Conservation (phyloP, 805 yeast species). For the Starmera quercuum region DNA sequence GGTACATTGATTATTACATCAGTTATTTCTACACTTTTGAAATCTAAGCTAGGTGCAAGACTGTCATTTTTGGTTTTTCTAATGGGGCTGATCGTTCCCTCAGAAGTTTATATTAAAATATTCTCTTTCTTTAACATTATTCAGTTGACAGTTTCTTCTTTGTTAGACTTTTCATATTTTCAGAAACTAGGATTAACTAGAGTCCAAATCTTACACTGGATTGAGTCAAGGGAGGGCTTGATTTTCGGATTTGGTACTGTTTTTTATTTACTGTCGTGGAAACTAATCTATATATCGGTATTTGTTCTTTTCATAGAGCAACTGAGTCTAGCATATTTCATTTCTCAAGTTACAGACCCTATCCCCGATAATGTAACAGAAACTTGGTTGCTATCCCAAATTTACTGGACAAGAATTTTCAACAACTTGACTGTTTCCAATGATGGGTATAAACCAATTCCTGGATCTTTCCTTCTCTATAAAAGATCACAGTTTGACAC, state of each 20-base stretch:
- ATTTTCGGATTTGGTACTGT: conserved; percentile 10
- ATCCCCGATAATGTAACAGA: conserved; percentile 10
- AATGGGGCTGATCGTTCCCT: conserved; percentile 5
- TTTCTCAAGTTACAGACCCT: conserved; percentile 11
- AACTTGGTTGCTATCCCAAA: conserved; percentile 12
- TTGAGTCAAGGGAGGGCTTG: conserved; percentile 13
- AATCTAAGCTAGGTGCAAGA: conserved; percentile 6
- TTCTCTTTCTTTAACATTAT: conserved; percentile 4
- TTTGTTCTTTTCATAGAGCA: conserved; percentile 10
- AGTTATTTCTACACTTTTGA: conserved; percentile 5
- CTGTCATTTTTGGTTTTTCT: conserved; percentile 5
- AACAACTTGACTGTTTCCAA: conserved; percentile 2
- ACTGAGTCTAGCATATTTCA: conserved; percentile 10
- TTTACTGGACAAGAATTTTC: conserved; percentile 7
- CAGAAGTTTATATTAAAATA: conserved; percentile 1
- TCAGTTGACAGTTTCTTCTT: conserved; percentile 4
- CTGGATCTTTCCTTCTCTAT: conserved; percentile 5
- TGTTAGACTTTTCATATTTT: conserved; percentile 11
- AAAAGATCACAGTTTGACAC: conserved; percentile 1
- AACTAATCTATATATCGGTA: conserved; percentile 7
- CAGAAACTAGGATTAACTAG: conserved; percentile 8
- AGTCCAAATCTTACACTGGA: conserved; percentile 9
- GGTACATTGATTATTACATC: conserved; percentile 1
- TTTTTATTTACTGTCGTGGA: conserved; percentile 2
- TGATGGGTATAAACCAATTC: conserved; percentile 12